Conservation (phyloP, 1,284 basidiomycete genomes). For the Tylopilus sp. region DNA sequence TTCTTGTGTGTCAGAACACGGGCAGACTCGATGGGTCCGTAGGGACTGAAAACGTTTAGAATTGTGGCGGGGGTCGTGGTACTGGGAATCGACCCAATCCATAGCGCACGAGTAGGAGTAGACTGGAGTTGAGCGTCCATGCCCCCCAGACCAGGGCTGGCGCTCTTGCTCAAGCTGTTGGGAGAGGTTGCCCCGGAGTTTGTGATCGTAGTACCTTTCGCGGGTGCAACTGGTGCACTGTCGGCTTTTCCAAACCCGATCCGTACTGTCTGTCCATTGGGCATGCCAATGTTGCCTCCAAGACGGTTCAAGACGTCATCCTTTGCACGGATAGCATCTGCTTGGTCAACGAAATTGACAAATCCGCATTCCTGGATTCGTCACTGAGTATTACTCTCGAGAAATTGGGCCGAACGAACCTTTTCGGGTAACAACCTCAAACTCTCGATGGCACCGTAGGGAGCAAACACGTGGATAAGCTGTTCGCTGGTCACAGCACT, state of each 20-base stretch:
- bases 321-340: conserved; percentile 92
- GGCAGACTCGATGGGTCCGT: conserved; percentile 95
- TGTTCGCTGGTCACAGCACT: conserved; percentile 92
- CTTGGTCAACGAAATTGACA: conserved; percentile 95
- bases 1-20: conserved; percentile 96
- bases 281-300: conserved; percentile 90
- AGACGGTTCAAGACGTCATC: conserved; percentile 95
- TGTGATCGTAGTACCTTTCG: conserved; percentile 64
- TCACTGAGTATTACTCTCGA: conserved; percentile 7
- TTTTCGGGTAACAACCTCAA: conserved; percentile 93
- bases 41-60: conserved; percentile 91
- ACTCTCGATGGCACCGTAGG: conserved; percentile 96
- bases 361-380: conserved; percentile 87
- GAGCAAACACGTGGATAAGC: conserved; percentile 91
- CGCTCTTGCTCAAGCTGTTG: conserved; percentile 50
- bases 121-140: conserved; percentile 83
- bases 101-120: conserved; percentile 88
- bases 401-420: conserved; percentile 46
- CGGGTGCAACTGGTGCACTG: conserved; percentile 85
- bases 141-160: conserved; percentile 53
- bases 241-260: conserved; percentile 98
- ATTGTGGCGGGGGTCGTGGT: conserved; percentile 92
- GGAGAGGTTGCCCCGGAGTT: conserved; percentile 66
- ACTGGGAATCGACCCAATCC: conserved; percentile 94
- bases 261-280: conserved; percentile 89